A percentile compares a stretch with the other conserved stretches of the same genome.
These are phyloP conservation scores for Melocanna baccifera DNA, from an alignment of 176 grass and related monocot genomes.

Conservation along the genomic window DNA sequence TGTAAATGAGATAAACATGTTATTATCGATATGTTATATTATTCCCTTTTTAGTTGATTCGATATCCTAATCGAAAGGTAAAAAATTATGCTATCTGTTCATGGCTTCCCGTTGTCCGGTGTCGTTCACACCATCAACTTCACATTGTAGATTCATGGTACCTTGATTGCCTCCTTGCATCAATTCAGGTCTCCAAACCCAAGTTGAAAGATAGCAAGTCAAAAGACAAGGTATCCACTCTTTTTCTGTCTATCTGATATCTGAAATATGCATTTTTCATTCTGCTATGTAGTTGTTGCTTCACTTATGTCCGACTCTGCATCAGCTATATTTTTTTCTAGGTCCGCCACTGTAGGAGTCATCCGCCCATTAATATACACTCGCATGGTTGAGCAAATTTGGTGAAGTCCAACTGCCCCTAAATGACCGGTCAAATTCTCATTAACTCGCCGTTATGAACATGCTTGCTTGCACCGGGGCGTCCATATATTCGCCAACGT, in stretches of 20 bases:
- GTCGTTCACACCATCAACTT: neutral
- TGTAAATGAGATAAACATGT: neutral
- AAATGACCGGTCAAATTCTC: no score
- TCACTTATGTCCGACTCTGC: no score
- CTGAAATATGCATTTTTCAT: neutral
- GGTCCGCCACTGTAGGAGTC: no score
- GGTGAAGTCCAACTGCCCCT: no score
- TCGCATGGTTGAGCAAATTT: no score
- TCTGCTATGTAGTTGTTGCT: no score
- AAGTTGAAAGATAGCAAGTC: neutral
- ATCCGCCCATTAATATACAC: no score
- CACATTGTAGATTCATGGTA: neutral
- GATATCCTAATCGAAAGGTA: neutral
- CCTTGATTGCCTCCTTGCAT: conserved; percentile 12
- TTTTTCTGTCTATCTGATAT: neutral
- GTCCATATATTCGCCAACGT: neutral
- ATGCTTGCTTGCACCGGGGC: no score
- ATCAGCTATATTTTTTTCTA: no score
- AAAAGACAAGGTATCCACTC: neutral
- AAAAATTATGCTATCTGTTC: neutral
- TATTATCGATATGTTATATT: neutral
- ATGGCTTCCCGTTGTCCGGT: neutral
- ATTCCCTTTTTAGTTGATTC: neutral
- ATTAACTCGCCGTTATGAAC: no score
- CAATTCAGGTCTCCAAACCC: conserved; percentile 2